A percentile compares a stretch with the other conserved stretches of the same genome.
phyloP scores from a whole-genome alignment of 1,139 yeast genomes.

The Hyphopichia khmerensis region DNA sequence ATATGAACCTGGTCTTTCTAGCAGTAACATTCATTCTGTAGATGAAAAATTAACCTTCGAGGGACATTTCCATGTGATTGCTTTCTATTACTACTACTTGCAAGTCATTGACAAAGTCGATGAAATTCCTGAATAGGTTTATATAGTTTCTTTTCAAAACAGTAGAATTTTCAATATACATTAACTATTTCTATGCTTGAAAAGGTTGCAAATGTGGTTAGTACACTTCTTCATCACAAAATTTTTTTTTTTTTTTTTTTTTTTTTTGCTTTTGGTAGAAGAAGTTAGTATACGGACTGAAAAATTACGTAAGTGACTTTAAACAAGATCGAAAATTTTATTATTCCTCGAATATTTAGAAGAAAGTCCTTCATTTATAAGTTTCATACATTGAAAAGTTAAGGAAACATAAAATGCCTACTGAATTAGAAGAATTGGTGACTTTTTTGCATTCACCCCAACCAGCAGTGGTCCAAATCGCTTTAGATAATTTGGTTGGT shows the following conservation, averaged over 20 bases:
- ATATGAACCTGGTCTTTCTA: slow-evolving; percentile 30
- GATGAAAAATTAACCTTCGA: slow-evolving; percentile 31
- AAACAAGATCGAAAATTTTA: not conserved
- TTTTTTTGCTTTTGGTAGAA: no score
- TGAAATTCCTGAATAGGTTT: not conserved
- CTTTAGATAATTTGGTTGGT: slow-evolving; percentile 81
- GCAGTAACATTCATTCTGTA: slow-evolving; percentile 30
- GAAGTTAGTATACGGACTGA: not conserved
- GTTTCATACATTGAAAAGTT: no score
- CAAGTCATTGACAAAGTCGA: slow-evolving; percentile 15
- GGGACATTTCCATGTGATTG: slow-evolving; percentile 19
- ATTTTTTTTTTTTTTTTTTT: not conserved
- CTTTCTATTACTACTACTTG: slow-evolving; percentile 39
- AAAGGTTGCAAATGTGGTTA: slow-evolving; percentile 1
- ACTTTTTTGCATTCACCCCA: slow-evolving; percentile 81
- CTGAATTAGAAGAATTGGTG: slow-evolving; percentile 69
- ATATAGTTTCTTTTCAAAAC: not conserved
- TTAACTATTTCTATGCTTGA: not conserved
- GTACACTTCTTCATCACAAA: slow-evolving; percentile 1
- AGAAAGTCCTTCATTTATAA: no score
- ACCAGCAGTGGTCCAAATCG: slow-evolving; percentile 80
- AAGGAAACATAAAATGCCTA: slow-evolving; percentile 59
- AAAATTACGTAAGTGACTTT: not conserved
- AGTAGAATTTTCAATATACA: not conserved
- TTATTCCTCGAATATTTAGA: no score